Percentiles rank a stretch among this genome's conserved stretches.
phyloP scores from a whole-genome alignment of 169 alveolate genomes.

The Cryptosporidium sp. region DNA sequence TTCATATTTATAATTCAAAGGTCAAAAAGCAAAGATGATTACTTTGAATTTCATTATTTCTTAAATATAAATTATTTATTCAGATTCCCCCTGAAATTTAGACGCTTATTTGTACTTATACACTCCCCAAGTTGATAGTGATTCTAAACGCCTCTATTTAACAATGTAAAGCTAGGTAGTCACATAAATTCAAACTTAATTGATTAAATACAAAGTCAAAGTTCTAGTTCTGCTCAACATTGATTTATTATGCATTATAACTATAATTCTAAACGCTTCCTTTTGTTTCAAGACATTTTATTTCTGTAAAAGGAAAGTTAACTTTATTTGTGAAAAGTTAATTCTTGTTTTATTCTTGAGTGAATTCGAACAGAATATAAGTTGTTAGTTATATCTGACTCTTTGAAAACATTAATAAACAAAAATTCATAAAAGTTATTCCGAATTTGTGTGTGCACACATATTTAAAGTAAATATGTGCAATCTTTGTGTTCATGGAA shows the following conservation, averaged over 20 bases:
- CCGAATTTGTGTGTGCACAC: slow-evolving; percentile 8
- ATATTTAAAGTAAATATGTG: background rate
- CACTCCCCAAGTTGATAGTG: background rate
- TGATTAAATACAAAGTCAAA: too few relatives aligned
- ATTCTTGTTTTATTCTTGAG: too few relatives aligned
- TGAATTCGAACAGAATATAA: background rate
- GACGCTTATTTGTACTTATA: background rate
- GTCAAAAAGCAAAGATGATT: background rate
- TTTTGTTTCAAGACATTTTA: background rate
- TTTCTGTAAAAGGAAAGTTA: too few relatives aligned
- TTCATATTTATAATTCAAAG: background rate
- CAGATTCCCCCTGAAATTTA: too few relatives aligned
- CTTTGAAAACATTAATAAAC: too few relatives aligned
- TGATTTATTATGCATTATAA: background rate
- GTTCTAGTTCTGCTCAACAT: too few relatives aligned
- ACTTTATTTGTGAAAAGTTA: too few relatives aligned
- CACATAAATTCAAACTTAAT: too few relatives aligned
- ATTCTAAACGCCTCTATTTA: background rate
- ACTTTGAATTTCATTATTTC: background rate
- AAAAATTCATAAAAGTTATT: background rate
- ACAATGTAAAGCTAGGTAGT: background rate
- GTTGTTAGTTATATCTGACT: too few relatives aligned
- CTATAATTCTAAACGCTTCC: too few relatives aligned
- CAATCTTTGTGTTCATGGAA: background rate
- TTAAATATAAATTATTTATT: too few relatives aligned